These are phyloP conservation scores for Penicillium decumbens DNA, from an alignment of 2,329 filamentous ascomycete species.

Conservation along the genomic window DNA sequence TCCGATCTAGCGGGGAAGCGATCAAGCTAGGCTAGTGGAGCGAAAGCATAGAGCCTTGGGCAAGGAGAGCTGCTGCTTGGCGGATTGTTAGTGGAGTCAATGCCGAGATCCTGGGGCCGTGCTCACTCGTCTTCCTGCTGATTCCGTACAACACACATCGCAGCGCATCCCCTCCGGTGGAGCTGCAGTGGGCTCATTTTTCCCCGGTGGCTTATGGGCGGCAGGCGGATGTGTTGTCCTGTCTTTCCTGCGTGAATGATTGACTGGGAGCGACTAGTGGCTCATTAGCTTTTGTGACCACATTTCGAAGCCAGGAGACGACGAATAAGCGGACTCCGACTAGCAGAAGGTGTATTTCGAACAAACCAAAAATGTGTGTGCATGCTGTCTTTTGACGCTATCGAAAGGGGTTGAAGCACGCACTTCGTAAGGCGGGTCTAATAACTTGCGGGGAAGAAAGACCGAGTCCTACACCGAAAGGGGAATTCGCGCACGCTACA, in stretches of 20 bases:
- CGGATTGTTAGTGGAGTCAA: constrained; percentile 6
- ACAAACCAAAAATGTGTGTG: not conserved
- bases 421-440: too few species aligned
- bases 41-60: constrained; percentile 3
- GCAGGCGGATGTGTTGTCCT: too few species aligned
- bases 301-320: not conserved
- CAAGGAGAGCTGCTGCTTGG: constrained; percentile 8
- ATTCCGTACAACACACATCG: not conserved
- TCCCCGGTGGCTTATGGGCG: not conserved
- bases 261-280: not conserved
- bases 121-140: not conserved
- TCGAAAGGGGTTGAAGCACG: not conserved
- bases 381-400: not conserved
- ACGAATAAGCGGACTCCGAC: not conserved
- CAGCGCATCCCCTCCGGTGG: not conserved
- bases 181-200: not conserved
- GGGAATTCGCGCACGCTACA: not conserved
- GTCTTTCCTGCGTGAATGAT: not conserved
- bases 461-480: not conserved
- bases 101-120: constrained; percentile 7
- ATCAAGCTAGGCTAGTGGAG: not conserved
- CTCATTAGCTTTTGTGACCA: not conserved
- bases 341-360: not conserved
- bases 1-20: constrained; percentile 1
- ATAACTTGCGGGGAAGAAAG: too few species aligned